Base-by-base conservation (phyloP, 2,329 filamentous ascomycete species). In the Aureobasidium sp. region DNA sequence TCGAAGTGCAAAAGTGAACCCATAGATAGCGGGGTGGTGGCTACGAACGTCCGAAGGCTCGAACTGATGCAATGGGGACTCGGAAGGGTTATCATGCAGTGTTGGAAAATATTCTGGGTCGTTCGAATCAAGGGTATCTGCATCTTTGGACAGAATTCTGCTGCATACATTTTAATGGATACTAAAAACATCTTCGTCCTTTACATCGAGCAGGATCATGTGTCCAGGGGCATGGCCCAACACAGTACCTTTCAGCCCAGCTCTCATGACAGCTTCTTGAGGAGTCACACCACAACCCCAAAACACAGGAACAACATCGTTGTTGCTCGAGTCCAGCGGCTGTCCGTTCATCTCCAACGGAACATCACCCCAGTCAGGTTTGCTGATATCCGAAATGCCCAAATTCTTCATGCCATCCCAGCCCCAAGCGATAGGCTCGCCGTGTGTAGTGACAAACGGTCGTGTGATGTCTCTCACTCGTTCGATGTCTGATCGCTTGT, bases 211-310 rank as follows among this genome's bases (percentile, higher is more conserved):
- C 1, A 86, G 72, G 45, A 87, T 68, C 84, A 87, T 87, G 68
- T 85, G 77, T 0, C 83, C 83, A 0, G 84, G 84, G 21, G 80
- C 79, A 73, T 88, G 85, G 0, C 79, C 81, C 76, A 88, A 83
- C 1, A 86, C 76, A 1, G 76, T 75, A 0, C 85, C 85, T 50
- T 81, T 67, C 49, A 85, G 67, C 8, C 70, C 73, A 5, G 83
- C 82, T 61, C 75, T 76, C 77, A 85, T 80, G 1, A 87, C 82
- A 14, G 83, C 84, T 67, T 85, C 81, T 68, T 87, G 85, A 1
- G 85, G 84, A 41, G 85, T 87, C 11, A 87, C 84, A 37, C 85
- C 85, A 67, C 85, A 88, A 0, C 82, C 85, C 83, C 85, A 83
- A 65, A 85, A 85, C 4, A 84, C 78, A 0, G 82, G 82, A 34